Percentiles rank a stretch among this genome's conserved stretches.
Evolutionary conservation across 2,329 filamentous ascomycete genomes (phyloP).

Genomic region (Scedosporium apiospermum): DNA sequence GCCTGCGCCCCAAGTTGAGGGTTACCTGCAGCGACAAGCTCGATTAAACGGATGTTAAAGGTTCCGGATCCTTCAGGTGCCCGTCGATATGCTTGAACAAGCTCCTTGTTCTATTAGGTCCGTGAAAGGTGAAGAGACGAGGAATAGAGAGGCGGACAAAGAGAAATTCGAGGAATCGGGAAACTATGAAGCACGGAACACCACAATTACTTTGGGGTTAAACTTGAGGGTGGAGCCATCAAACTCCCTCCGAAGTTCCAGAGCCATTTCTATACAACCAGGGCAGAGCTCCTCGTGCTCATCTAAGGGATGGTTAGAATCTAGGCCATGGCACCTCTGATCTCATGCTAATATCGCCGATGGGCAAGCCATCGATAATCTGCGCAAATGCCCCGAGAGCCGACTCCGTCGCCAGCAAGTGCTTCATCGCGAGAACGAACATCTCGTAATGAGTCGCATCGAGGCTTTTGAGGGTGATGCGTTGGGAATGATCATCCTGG

Average conservation of each 20-base stretch:
- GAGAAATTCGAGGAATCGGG: too few species aligned
- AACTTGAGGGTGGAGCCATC: slow-evolving; percentile 5
- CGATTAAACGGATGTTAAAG: slow-evolving; percentile 20
- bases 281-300: slow-evolving; percentile 13
- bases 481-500: too few species aligned
- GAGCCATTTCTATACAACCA: slow-evolving; percentile 9
- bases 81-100: slow-evolving; percentile 15
- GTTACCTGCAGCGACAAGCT: slow-evolving; percentile 18
- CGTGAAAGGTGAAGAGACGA: too few species aligned
- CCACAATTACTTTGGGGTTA: too few species aligned
- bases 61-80: slow-evolving; percentile 14
- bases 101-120: too few species aligned
- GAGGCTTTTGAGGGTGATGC: too few species aligned
- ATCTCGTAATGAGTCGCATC: too few species aligned
- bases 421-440: background rate
- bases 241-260: slow-evolving; percentile 10
- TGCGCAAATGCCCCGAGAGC: background rate
- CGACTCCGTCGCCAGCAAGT: background rate
- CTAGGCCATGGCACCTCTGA: background rate
- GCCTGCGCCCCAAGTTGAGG: slow-evolving; percentile 20
- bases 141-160: too few species aligned
- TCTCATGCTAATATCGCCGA: background rate
- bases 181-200: too few species aligned
- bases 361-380: background rate
- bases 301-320: background rate